A percentile compares a stretch with the other conserved stretches of the same genome.
Evolutionary conservation across 73 alveolate species (phyloP).

Genomic region (Uronychia binucleata): DNA sequence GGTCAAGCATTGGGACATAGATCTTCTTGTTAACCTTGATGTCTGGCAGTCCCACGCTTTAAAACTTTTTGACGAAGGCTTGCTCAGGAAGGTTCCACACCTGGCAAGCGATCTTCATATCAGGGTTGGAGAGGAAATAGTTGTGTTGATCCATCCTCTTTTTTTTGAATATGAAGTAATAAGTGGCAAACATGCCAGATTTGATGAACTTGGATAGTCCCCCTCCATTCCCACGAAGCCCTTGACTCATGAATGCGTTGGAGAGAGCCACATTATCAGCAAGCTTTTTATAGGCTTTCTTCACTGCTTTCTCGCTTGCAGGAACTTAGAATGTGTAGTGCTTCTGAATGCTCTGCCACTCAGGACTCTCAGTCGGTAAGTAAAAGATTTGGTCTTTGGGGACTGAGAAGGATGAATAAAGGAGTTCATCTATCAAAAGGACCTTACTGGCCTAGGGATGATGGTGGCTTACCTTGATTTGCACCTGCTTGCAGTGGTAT

Average conservation of each 20-base stretch:
- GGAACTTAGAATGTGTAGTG: background rate
- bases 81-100: conserved; percentile 39
- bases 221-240: background rate
- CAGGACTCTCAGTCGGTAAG: background rate
- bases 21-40: conserved; percentile 39
- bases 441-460: background rate
- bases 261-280: background rate
- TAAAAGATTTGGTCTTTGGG: background rate
- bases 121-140: conserved; percentile 52
- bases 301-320: background rate
- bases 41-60: conserved; percentile 18
- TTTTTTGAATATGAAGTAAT: conserved; percentile 26
- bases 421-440: background rate
- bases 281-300: background rate
- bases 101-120: conserved; percentile 29
- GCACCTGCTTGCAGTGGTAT: background rate
- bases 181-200: conserved; percentile 28
- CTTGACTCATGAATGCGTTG: background rate
- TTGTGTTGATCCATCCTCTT: conserved; percentile 37
- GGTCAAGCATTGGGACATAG: conserved; percentile 48
- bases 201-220: background rate
- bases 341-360: background rate
- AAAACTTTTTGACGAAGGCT: conserved; percentile 23
- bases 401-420: background rate
- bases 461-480: background rate